A percentile compares a stretch with the other conserved stretches of the same genome.
Evolutionary conservation across 495 filamentous ascomycete genomes (phyloP).

Genomic region (Aspergillus funiculosus): DNA sequence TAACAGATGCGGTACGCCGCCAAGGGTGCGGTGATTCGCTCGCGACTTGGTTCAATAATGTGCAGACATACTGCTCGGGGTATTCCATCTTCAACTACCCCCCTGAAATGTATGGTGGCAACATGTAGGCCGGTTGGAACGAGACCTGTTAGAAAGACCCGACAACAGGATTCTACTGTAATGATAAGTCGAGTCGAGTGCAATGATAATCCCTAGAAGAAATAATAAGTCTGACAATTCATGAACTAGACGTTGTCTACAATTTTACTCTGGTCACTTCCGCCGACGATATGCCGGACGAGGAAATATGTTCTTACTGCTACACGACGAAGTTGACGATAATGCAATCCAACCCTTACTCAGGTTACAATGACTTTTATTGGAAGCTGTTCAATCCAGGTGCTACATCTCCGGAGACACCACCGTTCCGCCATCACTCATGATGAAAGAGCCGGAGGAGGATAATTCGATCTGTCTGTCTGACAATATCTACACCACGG

Average conservation of each 20-base stretch:
- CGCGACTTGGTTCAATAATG: slow-evolving; percentile 7
- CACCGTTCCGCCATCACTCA: not conserved
- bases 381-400: not conserved
- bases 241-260: not conserved
- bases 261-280: not conserved
- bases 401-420: not conserved
- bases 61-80: not conserved
- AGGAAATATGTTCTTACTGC: slow-evolving; percentile 5
- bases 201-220: not conserved
- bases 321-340: not conserved
- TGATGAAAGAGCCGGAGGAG: not conserved
- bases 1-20: not conserved
- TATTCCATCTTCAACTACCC: not conserved
- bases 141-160: slow-evolving; percentile 6
- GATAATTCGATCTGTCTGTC: not conserved
- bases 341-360: slow-evolving; percentile 2
- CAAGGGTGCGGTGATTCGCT: not conserved
- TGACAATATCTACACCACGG: not conserved
- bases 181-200: not conserved
- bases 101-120: not conserved
- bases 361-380: not conserved
- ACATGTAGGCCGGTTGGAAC: slow-evolving; percentile 3
- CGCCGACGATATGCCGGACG: not conserved
- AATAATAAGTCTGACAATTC: not conserved
- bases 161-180: slow-evolving; percentile 1